A percentile compares a stretch with the other conserved stretches of the same genome.
Conservation (phyloP, 306 rosid species). For the Citrullus mucosospermus region DNA sequence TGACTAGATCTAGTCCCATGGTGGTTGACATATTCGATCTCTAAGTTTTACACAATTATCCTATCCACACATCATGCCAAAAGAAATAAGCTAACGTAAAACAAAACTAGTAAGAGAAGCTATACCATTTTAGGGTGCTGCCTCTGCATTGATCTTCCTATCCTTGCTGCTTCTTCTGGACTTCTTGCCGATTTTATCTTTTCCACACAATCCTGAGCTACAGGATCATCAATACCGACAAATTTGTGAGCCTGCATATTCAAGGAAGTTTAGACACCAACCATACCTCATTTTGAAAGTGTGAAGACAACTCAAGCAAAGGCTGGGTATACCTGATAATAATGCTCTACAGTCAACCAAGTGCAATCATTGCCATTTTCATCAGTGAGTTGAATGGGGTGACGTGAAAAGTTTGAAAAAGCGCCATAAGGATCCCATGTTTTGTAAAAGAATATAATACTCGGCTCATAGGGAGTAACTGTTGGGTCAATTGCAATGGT, state of each 20-base stretch:
- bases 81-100: not conserved
- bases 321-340: constrained; percentile 70
- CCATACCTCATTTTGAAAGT: not conserved
- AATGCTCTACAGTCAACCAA: constrained; percentile 87
- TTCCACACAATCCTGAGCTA: constrained; percentile 46
- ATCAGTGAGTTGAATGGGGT: constrained; percentile 57
- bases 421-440: constrained; percentile 90
- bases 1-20: too few relatives aligned
- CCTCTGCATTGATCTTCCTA: constrained; percentile 79
- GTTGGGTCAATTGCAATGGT: constrained; percentile 72
- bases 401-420: constrained; percentile 88
- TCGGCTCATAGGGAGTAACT: constrained; percentile 60
- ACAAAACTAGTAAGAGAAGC: not conserved
- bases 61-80: not conserved
- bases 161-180: constrained; percentile 86
- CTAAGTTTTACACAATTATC: not conserved
- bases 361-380: constrained; percentile 46
- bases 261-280: not conserved
- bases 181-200: constrained; percentile 64
- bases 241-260: constrained; percentile 63
- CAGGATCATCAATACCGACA: constrained; percentile 47
- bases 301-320: not conserved
- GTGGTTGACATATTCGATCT: not conserved
- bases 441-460: constrained; percentile 71
- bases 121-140: constrained; percentile 54